phyloP scores from a whole-genome alignment of 2,329 filamentous ascomycete species.

The Colletotrichum sp. region DNA sequence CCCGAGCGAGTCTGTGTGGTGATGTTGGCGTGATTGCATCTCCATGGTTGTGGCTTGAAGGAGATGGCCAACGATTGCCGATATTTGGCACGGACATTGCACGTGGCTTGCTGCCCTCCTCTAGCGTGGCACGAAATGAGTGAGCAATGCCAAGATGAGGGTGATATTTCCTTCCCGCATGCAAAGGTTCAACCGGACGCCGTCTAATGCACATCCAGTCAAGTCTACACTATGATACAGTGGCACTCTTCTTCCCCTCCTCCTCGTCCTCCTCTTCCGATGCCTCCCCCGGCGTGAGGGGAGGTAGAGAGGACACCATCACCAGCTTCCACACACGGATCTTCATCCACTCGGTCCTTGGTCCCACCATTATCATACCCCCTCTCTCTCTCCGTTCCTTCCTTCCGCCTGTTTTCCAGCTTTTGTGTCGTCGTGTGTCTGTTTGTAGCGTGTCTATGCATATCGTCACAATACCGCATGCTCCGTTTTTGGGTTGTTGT shows the following conservation, averaged over 20 bases:
- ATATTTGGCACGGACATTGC: background rate
- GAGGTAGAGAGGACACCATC: background rate
- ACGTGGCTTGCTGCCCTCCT: background rate
- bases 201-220: conserved; percentile 46
- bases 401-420: background rate
- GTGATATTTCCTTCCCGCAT: conserved; percentile 8
- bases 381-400: background rate
- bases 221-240: conserved; percentile 50
- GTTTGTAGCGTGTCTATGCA: background rate
- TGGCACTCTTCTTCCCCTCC: conserved; percentile 13
- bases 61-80: background rate
- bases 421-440: background rate
- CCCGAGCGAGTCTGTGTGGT: background rate
- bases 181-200: conserved; percentile 39
- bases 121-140: background rate
- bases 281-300: background rate
- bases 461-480: conserved; percentile 7
- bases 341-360: background rate
- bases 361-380: background rate
- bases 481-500: background rate
- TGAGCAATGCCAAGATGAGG: background rate
- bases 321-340: background rate
- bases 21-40: background rate
- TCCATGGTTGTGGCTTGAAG: background rate
- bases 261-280: background rate